phyloP scores from a whole-genome alignment of 2,329 filamentous ascomycete genomes.

The Colletotrichum aenigma region DNA sequence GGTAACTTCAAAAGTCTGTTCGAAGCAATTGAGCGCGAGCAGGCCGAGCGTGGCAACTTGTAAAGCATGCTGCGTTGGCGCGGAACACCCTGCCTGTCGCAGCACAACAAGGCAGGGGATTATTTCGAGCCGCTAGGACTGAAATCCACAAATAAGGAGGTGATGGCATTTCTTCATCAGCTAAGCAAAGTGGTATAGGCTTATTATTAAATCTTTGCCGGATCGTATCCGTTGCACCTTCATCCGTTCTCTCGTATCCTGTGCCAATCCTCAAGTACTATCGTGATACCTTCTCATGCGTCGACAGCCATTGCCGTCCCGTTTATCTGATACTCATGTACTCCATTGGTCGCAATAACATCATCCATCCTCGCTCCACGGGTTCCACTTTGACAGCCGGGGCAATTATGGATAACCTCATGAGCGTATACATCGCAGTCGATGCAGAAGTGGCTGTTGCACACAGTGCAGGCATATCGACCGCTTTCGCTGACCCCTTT shows the following conservation, averaged over 20 bases:
- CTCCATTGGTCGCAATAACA: slow-evolving; percentile 31
- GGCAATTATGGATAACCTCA: slow-evolving; percentile 94
- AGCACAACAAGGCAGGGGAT: not conserved
- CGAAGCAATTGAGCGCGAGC: slow-evolving; percentile 93
- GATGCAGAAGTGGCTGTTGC: slow-evolving; percentile 91
- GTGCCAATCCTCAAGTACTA: not conserved
- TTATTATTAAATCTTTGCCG: not conserved
- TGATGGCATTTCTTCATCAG: not conserved
- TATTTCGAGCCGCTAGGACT: not conserved
- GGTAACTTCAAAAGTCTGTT: slow-evolving; percentile 96
- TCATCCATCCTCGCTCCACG: slow-evolving; percentile 28
- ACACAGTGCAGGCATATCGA: slow-evolving; percentile 88
- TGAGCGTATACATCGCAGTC: slow-evolving; percentile 97
- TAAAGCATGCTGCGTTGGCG: slow-evolving; percentile 37
- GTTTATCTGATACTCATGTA: slow-evolving; percentile 30
- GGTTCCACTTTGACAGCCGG: slow-evolving; percentile 74
- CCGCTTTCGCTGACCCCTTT: slow-evolving; percentile 84
- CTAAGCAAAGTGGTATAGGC: not conserved
- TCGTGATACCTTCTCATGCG: slow-evolving; percentile 14
- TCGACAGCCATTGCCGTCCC: slow-evolving; percentile 50
- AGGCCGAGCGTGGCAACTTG: slow-evolving; percentile 84
- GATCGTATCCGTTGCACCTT: not conserved
- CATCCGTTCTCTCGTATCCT: not conserved
- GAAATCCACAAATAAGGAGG: not conserved
- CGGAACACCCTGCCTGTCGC: not conserved